A percentile compares a stretch with the other conserved stretches of the same genome.
Conservation (phyloP, 306 rosid genomes). For the Inga leiocalycina region DNA sequence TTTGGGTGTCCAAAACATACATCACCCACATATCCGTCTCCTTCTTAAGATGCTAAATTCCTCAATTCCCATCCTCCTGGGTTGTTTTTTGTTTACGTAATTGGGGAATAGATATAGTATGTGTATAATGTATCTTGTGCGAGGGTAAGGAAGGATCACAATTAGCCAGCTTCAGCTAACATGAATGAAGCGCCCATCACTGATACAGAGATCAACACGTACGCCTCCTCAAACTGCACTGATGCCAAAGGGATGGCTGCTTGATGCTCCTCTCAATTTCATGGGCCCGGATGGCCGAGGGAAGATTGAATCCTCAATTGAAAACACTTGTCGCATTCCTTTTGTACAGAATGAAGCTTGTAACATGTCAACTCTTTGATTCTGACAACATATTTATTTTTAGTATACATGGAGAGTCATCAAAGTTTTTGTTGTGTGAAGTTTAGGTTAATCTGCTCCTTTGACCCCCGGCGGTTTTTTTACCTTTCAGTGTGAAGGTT, state of each 20-base stretch:
- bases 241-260: too few species aligned
- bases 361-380: background rate
- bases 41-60: background rate
- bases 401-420: background rate
- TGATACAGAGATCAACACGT: too few species aligned
- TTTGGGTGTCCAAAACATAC: background rate
- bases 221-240: too few species aligned
- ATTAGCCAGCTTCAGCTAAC: background rate
- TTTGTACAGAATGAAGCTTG: slow-evolving; percentile 19
- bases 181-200: background rate
- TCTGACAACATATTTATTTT: background rate
- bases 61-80: background rate
- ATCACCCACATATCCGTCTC: background rate
- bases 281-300: background rate
- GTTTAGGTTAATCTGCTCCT: background rate
- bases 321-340: background rate
- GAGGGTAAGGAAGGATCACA: background rate
- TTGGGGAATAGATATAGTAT: too few species aligned
- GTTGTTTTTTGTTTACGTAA: too few species aligned
- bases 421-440: background rate
- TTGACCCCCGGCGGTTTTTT: too few species aligned
- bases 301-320: background rate
- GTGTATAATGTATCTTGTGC: background rate
- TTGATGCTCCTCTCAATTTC: too few species aligned
- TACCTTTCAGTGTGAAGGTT: background rate